These are phyloP conservation scores for Podila epigama DNA, from an alignment of 192 early-diverging fungal genomes.

Conservation along the genomic window DNA sequence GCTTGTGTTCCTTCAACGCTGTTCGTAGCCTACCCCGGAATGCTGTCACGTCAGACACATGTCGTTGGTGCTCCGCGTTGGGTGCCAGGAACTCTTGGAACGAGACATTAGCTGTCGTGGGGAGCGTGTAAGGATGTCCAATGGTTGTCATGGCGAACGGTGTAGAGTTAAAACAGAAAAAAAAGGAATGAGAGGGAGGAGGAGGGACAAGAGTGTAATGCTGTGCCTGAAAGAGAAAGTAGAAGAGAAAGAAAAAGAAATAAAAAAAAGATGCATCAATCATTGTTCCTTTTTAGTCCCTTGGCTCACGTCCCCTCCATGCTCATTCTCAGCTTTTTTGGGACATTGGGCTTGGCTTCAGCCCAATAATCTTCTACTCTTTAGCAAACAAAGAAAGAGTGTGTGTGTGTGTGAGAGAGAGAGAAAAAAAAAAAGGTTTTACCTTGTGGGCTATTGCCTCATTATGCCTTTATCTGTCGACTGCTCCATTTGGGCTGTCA, in stretches of 20 bases:
- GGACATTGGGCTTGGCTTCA: no score
- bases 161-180: background rate
- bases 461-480: no score
- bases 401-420: no score
- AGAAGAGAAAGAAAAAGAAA: background rate
- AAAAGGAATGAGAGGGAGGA: background rate
- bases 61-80: slow-evolving; percentile 51
- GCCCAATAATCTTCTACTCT: no score
- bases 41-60: slow-evolving; percentile 65
- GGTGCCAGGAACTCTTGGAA: slow-evolving; percentile 56
- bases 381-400: no score
- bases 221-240: background rate
- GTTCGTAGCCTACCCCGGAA: slow-evolving; percentile 60
- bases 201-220: background rate
- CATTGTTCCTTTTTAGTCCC: no score
- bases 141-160: slow-evolving; percentile 32
- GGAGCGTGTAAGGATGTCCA: slow-evolving; percentile 60
- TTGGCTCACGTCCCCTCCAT: no score
- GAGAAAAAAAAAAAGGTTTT: background rate
- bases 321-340: no score
- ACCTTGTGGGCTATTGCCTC: no score
- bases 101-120: slow-evolving; percentile 64
- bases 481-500: no score
- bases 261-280: no score
- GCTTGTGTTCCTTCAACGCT: slow-evolving; percentile 60